phyloP scores from a whole-genome alignment of 1,139 yeast genomes.

The Nakaseomyces nivariensis region DNA sequence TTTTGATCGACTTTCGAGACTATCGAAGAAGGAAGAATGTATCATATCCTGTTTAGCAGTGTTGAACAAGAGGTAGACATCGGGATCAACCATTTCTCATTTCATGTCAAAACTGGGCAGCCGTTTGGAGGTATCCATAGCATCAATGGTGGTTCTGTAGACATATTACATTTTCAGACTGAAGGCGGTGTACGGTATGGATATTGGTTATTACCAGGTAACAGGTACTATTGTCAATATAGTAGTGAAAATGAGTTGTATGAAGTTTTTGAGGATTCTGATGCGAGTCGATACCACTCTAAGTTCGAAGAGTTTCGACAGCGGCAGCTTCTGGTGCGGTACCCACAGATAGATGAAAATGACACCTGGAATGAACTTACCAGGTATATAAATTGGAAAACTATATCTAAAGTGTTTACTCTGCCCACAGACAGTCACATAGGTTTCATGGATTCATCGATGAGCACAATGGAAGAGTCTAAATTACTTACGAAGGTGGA shows the following conservation, averaged over 20 bases:
- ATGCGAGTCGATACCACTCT: slow-evolving; percentile 8
- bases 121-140: slow-evolving; percentile 22
- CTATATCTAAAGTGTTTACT: slow-evolving; percentile 6
- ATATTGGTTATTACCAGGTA: slow-evolving; percentile 20
- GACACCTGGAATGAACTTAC: slow-evolving; percentile 17
- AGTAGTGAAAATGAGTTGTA: slow-evolving; percentile 11
- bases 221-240: slow-evolving; percentile 11
- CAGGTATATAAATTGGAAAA: slow-evolving; percentile 13
- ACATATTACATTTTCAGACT: slow-evolving; percentile 23
- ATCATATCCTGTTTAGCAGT: slow-evolving; percentile 10
- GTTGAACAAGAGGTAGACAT: slow-evolving; percentile 13
- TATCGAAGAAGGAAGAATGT: slow-evolving; percentile 5
- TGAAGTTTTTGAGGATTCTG: slow-evolving; percentile 11
- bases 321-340: slow-evolving; percentile 14
- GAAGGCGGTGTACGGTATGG: slow-evolving; percentile 22
- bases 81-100: slow-evolving; percentile 23
- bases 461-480: slow-evolving; percentile 35
- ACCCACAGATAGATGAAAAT: slow-evolving; percentile 17
- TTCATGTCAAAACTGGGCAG: slow-evolving; percentile 16
- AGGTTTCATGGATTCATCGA: slow-evolving; percentile 29
- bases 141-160: slow-evolving; percentile 14
- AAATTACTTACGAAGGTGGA: slow-evolving; percentile 17
- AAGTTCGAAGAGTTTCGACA: slow-evolving; percentile 7
- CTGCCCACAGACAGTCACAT: background rate
- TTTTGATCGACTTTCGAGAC: too few relatives aligned